A percentile compares a stretch with the other conserved stretches of the same genome.
Evolutionary conservation across 345 rosid species (phyloP).

Genomic region (Leavenworthia alabamica): DNA sequence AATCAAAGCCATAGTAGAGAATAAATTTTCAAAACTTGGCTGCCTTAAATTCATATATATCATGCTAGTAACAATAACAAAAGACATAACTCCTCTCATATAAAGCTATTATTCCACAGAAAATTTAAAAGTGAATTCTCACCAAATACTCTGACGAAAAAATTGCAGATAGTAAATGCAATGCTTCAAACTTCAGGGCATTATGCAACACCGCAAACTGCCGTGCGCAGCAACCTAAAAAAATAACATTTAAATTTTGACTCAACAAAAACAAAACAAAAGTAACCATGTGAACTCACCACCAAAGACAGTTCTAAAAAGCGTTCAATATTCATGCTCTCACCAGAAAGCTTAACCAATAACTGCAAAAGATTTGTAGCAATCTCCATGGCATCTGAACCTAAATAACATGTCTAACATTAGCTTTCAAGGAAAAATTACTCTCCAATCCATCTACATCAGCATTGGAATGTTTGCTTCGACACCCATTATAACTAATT

Average conservation of each 20-base stretch:
- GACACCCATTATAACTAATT: not conserved
- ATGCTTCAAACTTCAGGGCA: constrained; percentile 74
- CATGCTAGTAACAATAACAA: no score
- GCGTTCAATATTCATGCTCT: constrained; percentile 31
- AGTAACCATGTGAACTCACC: constrained; percentile 44
- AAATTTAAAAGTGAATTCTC: no score
- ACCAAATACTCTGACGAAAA: constrained; percentile 57
- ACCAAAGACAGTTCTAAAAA: constrained; percentile 47
- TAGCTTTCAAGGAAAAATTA: not conserved
- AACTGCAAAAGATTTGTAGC: constrained; percentile 58
- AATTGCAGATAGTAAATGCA: constrained; percentile 67
- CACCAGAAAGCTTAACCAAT: constrained; percentile 45
- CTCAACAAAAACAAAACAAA: not conserved
- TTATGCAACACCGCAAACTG: constrained; percentile 80
- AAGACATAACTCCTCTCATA: no score
- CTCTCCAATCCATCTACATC: not conserved
- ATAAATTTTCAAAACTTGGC: no score
- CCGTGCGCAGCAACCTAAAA: constrained; percentile 54
- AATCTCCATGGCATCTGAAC: constrained; percentile 67
- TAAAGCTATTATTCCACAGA: no score
- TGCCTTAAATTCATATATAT: no score
- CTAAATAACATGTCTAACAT: constrained; percentile 32
- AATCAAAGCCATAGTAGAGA: no score
- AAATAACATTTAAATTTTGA: not conserved
- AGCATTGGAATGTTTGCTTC: not conserved